Percentiles rank a stretch among this genome's conserved stretches.
Evolutionary conservation across 1,284 basidiomycete species (phyloP).

Genomic region (Microbotryum lychnidis-dioicae): DNA sequence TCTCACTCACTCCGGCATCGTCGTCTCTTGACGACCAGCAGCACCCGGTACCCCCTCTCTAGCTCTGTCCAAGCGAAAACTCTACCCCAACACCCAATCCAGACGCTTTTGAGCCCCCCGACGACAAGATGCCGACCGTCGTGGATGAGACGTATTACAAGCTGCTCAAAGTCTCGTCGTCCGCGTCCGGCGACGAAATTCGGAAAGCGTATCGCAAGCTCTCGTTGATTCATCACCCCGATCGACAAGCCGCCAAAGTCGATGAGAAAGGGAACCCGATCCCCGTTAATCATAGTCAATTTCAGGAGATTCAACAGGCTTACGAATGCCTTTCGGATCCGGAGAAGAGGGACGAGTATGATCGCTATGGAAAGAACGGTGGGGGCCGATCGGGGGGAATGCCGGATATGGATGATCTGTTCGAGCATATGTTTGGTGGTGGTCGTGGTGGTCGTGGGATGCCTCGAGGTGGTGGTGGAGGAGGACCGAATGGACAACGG

Average conservation of each 20-base stretch:
- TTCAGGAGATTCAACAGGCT: constrained; percentile 60
- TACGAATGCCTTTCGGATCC: constrained; percentile 80
- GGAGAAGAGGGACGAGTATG: constrained; percentile 68
- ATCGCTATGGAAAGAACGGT: constrained; percentile 62
- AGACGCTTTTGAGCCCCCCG: not conserved
- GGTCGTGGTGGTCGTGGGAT: constrained; percentile 47
- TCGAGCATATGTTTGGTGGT: constrained; percentile 64
- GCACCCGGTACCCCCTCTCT: not conserved
- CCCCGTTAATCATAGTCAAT: constrained; percentile 13
- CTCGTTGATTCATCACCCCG: constrained; percentile 24
- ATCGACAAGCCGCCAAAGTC: constrained; percentile 8
- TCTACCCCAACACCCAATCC: no score
- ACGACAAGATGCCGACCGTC: constrained; percentile 28
- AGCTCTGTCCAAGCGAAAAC: not conserved
- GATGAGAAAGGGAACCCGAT: not conserved
- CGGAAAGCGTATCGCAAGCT: constrained; percentile 72
- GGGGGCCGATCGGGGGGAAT: constrained; percentile 49
- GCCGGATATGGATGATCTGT: constrained; percentile 55
- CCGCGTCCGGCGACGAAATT: constrained; percentile 71
- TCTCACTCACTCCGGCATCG: not conserved
- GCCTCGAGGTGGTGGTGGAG: constrained; percentile 40
- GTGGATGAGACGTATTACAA: constrained; percentile 53
- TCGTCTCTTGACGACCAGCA: not conserved
- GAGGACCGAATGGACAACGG: constrained; percentile 46
- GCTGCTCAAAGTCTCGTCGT: constrained; percentile 59